Percentiles rank a stretch among this genome's conserved stretches.
Evolutionary conservation across 495 filamentous ascomycete genomes (phyloP).

Genomic region (Patellaria atrata): DNA sequence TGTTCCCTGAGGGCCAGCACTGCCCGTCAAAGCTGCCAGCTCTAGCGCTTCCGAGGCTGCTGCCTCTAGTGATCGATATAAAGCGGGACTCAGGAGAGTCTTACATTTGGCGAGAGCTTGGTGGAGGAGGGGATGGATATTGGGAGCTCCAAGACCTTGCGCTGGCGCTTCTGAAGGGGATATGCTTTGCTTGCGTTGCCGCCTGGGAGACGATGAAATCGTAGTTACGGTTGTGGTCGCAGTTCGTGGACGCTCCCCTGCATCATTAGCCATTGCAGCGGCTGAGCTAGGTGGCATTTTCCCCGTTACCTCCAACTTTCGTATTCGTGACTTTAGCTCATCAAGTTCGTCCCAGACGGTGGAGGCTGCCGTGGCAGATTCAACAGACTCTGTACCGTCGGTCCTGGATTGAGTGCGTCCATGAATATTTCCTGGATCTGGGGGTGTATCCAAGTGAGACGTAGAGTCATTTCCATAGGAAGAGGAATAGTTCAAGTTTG

Average conservation of each 20-base stretch:
- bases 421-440: conserved; percentile 5
- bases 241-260: conserved; percentile 71
- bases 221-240: conserved; percentile 91
- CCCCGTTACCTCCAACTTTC: conserved; percentile 79
- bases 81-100: conserved; percentile 45
- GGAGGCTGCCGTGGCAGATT: conserved; percentile 75
- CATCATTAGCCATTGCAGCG: conserved; percentile 58
- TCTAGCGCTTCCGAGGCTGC: conserved; percentile 68
- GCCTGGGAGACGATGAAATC: conserved; percentile 73
- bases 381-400: conserved; percentile 64
- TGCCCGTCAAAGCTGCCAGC: conserved; percentile 59
- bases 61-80: conserved; percentile 68
- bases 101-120: conserved; percentile 68
- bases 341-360: conserved; percentile 98
- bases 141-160: conserved; percentile 23
- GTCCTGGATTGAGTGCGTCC: conserved; percentile 9
- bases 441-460: conserved; percentile 9
- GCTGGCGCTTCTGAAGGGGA: conserved; percentile 28
- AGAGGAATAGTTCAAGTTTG: conserved; percentile 19
- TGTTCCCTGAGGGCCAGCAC: conserved; percentile 37
- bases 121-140: conserved; percentile 63
- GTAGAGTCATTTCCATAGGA: conserved; percentile 13
- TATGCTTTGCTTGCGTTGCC: conserved; percentile 36
- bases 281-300: conserved; percentile 69
- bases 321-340: conserved; percentile 86